Evolutionary conservation across 2,329 filamentous ascomycete species (phyloP), one percentile per base, ranked within the genome.

Genomic region (Trichophyton benhamiae): DNA sequence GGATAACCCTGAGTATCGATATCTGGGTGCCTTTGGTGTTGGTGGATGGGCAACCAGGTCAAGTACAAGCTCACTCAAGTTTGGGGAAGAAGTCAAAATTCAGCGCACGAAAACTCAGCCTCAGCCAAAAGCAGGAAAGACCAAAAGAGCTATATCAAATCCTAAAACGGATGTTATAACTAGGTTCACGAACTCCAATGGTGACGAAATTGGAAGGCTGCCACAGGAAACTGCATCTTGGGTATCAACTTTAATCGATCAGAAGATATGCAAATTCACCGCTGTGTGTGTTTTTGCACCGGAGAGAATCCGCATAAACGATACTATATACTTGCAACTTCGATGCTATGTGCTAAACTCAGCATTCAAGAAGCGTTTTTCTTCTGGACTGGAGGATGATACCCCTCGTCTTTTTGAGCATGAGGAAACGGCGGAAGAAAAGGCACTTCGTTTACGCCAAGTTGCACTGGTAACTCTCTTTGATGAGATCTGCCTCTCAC

Each of bases 21-120:
- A 97, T 68, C 83, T 97, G 63, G 94, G 94, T 17, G 89, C 91
- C 0, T 94, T 97, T 73, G 94, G 94, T 7, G 91, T 89, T 3
- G 89, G 87, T 60, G 94, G 87, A 3, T 99, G 94, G 94, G 86
- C 89, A 4, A 97, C 92, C 2, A 84, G 86, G 67, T 96, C 90
- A 72, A 92, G 92, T 0, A 77, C 76, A 2, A 83, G 83, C 42
- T 71, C 96, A 4, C 71, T 99, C 27, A 87, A 85, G 66, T 88
- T 95, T 68, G 90, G 88, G 15, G 92, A 97, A 66, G 68, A 76
- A n/a, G 84, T 99, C 62, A 85, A 81, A 58, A 95, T 99, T 52
- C 92, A 97, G 74, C 85, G 94, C 49, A 85, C 90, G 63, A 91
- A 87, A 72, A 84, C 87, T 27, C 85, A 87, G 64, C 80, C 82